phyloP scores from a whole-genome alignment of 2,329 filamentous ascomycete species.

The Verticillium longisporum region DNA sequence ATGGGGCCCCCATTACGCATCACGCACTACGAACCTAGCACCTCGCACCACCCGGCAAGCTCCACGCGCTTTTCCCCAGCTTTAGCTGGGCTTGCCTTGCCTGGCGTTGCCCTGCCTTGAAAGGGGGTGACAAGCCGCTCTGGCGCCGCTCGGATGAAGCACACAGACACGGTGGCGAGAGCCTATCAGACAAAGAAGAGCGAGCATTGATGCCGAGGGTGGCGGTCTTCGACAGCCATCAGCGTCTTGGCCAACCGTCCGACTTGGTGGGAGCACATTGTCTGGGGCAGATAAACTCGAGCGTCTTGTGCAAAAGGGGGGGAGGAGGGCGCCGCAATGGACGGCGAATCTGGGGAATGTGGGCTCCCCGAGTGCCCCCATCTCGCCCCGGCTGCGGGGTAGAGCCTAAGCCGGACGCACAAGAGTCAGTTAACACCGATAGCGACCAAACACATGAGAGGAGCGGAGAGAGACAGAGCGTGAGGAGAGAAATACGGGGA shows the following conservation, averaged over 20 bases:
- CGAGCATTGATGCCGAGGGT: constrained; percentile 1
- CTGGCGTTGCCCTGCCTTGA: too few relatives aligned
- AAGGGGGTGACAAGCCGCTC: background rate
- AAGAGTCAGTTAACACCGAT: background rate
- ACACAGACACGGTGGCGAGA: background rate
- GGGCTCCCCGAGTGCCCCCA: background rate
- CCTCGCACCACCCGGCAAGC: background rate
- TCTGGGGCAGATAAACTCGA: background rate
- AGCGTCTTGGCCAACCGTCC: background rate
- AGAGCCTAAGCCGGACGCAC: background rate
- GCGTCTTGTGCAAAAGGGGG: background rate
- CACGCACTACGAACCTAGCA: background rate
- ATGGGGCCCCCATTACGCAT: background rate
- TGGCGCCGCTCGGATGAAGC: background rate
- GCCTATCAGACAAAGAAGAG: background rate
- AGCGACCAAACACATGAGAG: too few relatives aligned
- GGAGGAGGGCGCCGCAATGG: background rate
- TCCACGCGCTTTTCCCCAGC: background rate
- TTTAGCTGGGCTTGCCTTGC: background rate
- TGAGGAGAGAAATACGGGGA: background rate
- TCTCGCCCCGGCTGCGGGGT: background rate
- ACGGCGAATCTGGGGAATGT: background rate
- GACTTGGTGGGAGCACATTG: background rate
- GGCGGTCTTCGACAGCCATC: background rate
- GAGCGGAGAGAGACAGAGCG: too few relatives aligned